These are phyloP conservation scores for Claviceps citrina DNA, from an alignment of 2,329 filamentous ascomycete species.

Conservation along the genomic window DNA sequence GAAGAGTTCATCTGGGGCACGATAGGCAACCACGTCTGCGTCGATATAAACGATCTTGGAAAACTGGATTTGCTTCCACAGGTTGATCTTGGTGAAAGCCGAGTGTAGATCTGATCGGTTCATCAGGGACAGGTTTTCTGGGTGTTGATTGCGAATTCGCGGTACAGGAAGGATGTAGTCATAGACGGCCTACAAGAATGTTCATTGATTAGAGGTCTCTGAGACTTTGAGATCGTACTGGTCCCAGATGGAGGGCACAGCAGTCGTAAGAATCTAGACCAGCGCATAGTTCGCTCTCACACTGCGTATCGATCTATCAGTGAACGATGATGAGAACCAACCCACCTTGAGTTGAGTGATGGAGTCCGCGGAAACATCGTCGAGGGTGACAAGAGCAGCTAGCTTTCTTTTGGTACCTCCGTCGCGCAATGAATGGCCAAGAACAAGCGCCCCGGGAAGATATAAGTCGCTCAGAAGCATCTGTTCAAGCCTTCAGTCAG, in stretches of 20 bases:
- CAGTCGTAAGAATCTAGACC: too few relatives aligned
- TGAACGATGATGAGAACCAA: neutral
- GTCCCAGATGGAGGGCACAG: too few relatives aligned
- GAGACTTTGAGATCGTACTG: too few relatives aligned
- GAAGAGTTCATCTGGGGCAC: constrained; percentile 88
- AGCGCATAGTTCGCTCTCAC: too few relatives aligned
- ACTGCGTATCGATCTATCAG: too few relatives aligned
- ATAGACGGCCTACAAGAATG: constrained; percentile 55
- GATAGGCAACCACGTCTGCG: constrained; percentile 78
- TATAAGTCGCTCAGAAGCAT: constrained; percentile 86
- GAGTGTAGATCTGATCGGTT: constrained; percentile 77
- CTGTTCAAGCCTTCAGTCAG: constrained; percentile 30
- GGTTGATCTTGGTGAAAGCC: constrained; percentile 88
- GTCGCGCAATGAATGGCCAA: constrained; percentile 90
- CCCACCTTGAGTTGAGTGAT: constrained; percentile 64
- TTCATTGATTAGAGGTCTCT: too few relatives aligned
- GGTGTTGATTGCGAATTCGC: constrained; percentile 59
- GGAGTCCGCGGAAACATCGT: constrained; percentile 59
- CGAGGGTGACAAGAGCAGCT: constrained; percentile 67
- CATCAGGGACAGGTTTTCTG: constrained; percentile 82
- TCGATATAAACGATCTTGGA: constrained; percentile 89
- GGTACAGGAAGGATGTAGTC: constrained; percentile 78
- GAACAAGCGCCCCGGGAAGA: constrained; percentile 80
- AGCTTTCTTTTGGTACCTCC: constrained; percentile 74
- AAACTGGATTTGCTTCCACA: constrained; percentile 87